Percentiles rank a stretch among this genome's conserved stretches.
phyloP scores from a whole-genome alignment of 2,329 filamentous ascomycete genomes.

The Madurella mycetomatis region DNA sequence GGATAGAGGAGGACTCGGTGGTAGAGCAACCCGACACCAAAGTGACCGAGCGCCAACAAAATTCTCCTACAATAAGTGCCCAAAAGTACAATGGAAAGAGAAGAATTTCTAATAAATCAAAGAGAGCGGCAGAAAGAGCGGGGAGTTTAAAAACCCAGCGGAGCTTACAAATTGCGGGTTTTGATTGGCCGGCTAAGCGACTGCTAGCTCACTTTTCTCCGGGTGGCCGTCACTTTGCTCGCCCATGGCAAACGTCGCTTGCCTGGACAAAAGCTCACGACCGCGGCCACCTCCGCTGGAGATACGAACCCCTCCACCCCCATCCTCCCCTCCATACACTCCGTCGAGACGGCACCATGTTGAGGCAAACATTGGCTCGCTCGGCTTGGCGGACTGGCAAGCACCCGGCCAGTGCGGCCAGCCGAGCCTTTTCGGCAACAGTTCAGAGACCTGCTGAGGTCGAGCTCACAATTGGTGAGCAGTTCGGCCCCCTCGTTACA shows the following conservation, averaged over 20 bases:
- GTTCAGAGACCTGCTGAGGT: slow-evolving; percentile 80
- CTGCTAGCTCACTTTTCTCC: slow-evolving; percentile 19
- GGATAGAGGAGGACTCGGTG: slow-evolving; percentile 69
- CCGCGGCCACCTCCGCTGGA: slow-evolving; percentile 22
- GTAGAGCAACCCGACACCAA: slow-evolving; percentile 34
- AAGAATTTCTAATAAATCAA: slow-evolving; percentile 28
- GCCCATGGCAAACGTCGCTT: slow-evolving; percentile 11
- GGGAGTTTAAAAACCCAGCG: slow-evolving; percentile 6
- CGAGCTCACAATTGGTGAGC: slow-evolving; percentile 88
- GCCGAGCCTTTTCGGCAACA: slow-evolving; percentile 79
- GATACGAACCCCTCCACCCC: slow-evolving; percentile 20
- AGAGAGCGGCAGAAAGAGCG: slow-evolving; percentile 10
- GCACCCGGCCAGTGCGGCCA: slow-evolving; percentile 51
- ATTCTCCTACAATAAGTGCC: slow-evolving; percentile 66
- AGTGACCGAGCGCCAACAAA: slow-evolving; percentile 34
- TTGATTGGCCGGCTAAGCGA: slow-evolving; percentile 24
- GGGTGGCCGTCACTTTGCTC: slow-evolving; percentile 11
- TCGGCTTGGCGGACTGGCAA: slow-evolving; percentile 63
- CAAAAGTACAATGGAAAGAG: slow-evolving; percentile 56
- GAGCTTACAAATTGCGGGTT: slow-evolving; percentile 21
- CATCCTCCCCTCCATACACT: slow-evolving; percentile 33
- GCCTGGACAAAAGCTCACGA: slow-evolving; percentile 9
- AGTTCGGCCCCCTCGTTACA: slow-evolving; percentile 18
- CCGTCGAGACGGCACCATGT: slow-evolving; percentile 62
- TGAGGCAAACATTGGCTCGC: slow-evolving; percentile 64